Conservation (phyloP, 2,329 filamentous ascomycete genomes). For the Aspergillus sp. region DNA sequence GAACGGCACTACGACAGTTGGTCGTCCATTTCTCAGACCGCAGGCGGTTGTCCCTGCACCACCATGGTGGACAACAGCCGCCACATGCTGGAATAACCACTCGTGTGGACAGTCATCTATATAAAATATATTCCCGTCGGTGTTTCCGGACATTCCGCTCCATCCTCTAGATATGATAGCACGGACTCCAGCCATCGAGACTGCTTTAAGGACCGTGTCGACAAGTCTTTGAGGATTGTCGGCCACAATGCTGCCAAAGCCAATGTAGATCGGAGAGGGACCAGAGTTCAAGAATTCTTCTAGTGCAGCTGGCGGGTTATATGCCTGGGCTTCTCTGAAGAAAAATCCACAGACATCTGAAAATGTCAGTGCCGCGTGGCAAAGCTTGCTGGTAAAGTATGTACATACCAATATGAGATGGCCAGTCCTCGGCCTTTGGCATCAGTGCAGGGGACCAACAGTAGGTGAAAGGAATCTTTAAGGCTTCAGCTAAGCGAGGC, state of each 20-base stretch:
- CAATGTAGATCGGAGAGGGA: slow-evolving; percentile 55
- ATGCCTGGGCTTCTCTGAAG: slow-evolving; percentile 39
- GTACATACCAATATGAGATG: slow-evolving; percentile 34
- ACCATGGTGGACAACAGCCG: slow-evolving; percentile 59
- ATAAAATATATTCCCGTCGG: slow-evolving; percentile 45
- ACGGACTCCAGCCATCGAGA: slow-evolving; percentile 48
- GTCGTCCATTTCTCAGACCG: slow-evolving; percentile 52
- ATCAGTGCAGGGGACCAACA: slow-evolving; percentile 47
- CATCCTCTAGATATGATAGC: slow-evolving; percentile 58
- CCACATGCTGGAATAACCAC: slow-evolving; percentile 59
- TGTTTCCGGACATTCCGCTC: slow-evolving; percentile 47
- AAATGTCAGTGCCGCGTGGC: neutral
- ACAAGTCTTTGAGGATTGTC: slow-evolving; percentile 50
- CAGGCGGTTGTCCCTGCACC: slow-evolving; percentile 61
- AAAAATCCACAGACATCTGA: slow-evolving; percentile 49
- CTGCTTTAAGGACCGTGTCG: slow-evolving; percentile 49
- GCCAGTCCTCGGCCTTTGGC: slow-evolving; percentile 44
- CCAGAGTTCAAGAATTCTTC: slow-evolving; percentile 48
- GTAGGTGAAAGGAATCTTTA: slow-evolving; percentile 47
- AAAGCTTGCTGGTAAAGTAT: neutral
- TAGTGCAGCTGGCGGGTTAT: slow-evolving; percentile 43
- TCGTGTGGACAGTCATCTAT: slow-evolving; percentile 59
- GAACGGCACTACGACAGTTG: slow-evolving; percentile 58
- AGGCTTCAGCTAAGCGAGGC: slow-evolving; percentile 34
- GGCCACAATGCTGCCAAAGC: slow-evolving; percentile 58